phyloP scores from a whole-genome alignment of 1,284 basidiomycete genomes.

The Pterula multifida region DNA sequence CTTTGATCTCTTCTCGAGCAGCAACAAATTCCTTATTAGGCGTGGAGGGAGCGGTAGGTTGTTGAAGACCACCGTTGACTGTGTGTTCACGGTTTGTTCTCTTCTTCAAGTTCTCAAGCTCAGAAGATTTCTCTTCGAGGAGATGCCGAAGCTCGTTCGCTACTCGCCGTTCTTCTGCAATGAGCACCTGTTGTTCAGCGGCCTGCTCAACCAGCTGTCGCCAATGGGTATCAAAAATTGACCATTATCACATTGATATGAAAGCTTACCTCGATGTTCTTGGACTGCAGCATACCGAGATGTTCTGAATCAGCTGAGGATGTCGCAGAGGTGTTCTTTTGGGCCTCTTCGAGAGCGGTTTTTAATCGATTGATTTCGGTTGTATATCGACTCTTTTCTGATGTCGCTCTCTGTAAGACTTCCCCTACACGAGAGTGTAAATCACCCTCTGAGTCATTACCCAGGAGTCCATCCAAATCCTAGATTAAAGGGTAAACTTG shows the following conservation, averaged over 20 bases:
- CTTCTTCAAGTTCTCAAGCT: conserved; percentile 47
- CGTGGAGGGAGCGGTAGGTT: conserved; percentile 23
- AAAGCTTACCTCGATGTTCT: conserved; percentile 2
- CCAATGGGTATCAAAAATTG: conserved; percentile 21
- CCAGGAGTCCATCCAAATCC: conserved; percentile 41
- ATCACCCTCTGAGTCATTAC: conserved; percentile 23
- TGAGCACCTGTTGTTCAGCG: conserved; percentile 21
- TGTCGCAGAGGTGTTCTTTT: not conserved
- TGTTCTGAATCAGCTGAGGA: not conserved
- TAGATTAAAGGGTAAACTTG: conserved; percentile 17
- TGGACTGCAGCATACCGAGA: not conserved
- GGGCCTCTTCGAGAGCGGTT: conserved; percentile 3
- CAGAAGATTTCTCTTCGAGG: conserved; percentile 33
- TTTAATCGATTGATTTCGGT: not conserved
- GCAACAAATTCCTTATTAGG: conserved; percentile 40
- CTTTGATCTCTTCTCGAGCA: conserved; percentile 55
- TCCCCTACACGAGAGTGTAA: conserved; percentile 25
- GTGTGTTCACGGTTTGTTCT: conserved; percentile 42
- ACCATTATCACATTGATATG: conserved; percentile 15
- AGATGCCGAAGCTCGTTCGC: conserved; percentile 20
- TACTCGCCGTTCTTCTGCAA: conserved; percentile 18
- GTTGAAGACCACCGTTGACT: conserved; percentile 27
- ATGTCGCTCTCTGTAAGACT: conserved; percentile 11
- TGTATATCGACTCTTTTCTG: conserved; percentile 5
- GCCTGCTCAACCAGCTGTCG: conserved; percentile 16